These are phyloP conservation scores for Truncatella angustata DNA, from an alignment of 2,329 filamentous ascomycete species.

Conservation along the genomic window DNA sequence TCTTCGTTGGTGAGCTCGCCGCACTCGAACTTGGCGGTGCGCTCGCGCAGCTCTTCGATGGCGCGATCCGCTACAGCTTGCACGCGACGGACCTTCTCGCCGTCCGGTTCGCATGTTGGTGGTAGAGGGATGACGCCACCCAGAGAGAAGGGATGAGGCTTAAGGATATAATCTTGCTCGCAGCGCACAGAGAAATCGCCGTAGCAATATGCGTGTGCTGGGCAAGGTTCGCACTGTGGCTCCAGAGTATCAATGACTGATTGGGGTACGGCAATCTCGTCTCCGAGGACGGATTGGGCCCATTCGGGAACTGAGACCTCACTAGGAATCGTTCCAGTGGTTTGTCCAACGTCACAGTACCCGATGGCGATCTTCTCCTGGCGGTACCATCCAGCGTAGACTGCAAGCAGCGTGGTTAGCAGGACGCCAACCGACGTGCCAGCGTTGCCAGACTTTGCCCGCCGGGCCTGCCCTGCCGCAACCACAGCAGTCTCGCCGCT, in stretches of 20 bases:
- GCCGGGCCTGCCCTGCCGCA: constrained; percentile 34
- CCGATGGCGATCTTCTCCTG: constrained; percentile 96
- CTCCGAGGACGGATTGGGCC: constrained; percentile 35
- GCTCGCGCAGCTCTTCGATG: constrained; percentile 80
- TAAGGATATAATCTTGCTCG: constrained; percentile 82
- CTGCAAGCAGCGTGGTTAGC: constrained; percentile 65
- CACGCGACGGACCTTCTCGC: constrained; percentile 83
- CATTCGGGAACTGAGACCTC: constrained; percentile 41
- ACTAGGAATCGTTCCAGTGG: constrained; percentile 51
- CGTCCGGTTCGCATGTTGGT: constrained; percentile 92
- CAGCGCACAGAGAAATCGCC: constrained; percentile 74
- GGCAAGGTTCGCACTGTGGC: constrained; percentile 87
- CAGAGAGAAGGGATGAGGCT: constrained; percentile 78
- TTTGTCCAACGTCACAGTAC: constrained; percentile 82
- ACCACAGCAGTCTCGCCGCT: constrained; percentile 47
- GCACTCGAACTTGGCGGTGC: constrained; percentile 87
- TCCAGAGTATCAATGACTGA: constrained; percentile 67
- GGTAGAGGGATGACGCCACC: constrained; percentile 79
- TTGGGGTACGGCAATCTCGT: constrained; percentile 68
- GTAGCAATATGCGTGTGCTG: constrained; percentile 86
- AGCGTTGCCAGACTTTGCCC: constrained; percentile 42
- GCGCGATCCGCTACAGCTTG: constrained; percentile 85
- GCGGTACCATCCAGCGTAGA: constrained; percentile 80
- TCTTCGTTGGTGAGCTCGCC: constrained; percentile 66
- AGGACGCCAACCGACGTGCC: constrained; percentile 70